These are phyloP conservation scores for Toxicodendron radicans DNA, from an alignment of 345 rosid species.

Conservation along the genomic window DNA sequence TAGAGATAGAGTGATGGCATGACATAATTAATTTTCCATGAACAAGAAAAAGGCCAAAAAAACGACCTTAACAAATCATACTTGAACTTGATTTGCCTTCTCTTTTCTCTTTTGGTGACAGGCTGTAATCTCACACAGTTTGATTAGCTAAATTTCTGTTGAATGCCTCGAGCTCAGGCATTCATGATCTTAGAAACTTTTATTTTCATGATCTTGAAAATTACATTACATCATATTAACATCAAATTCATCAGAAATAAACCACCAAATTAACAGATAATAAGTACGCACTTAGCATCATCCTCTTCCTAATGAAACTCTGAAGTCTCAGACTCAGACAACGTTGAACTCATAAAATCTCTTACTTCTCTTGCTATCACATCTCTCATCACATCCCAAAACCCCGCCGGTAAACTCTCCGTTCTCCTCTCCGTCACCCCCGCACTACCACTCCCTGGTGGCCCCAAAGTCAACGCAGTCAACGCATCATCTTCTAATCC, in stretches of 20 bases:
- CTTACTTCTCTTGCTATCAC: constrained; percentile 73
- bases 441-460: constrained; percentile 46
- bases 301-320: constrained; percentile 28
- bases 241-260: background rate
- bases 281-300: background rate
- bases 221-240: constrained; percentile 5
- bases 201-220: background rate
- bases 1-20: constrained; percentile 1
- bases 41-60: background rate
- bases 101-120: constrained; percentile 11
- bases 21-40: background rate
- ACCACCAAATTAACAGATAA: background rate
- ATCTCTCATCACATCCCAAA: constrained; percentile 66
- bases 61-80: background rate
- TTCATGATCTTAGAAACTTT: background rate
- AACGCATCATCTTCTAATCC: constrained; percentile 48
- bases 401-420: constrained; percentile 45
- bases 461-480: constrained; percentile 70
- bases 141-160: background rate
- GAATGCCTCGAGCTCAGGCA: constrained; percentile 8
- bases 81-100: background rate
- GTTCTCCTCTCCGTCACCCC: constrained; percentile 13
- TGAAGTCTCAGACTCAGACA: constrained; percentile 31
- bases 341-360: constrained; percentile 47
- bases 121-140: background rate